Base-by-base conservation (phyloP, 805 yeast genomes). In the Lipomyces yamadae region DNA sequence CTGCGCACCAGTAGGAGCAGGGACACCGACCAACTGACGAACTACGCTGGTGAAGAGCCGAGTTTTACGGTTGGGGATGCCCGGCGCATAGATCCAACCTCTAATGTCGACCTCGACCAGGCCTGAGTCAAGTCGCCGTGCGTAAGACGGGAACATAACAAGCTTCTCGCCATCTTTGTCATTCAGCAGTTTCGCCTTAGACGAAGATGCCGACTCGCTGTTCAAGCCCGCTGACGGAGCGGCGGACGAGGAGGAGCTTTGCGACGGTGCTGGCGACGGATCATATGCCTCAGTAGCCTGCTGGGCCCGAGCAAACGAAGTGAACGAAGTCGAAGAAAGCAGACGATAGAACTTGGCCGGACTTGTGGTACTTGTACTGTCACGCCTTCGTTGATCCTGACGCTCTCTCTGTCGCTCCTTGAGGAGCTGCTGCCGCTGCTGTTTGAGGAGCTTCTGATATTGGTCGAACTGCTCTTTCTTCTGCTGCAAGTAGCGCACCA, bases 1-100 rank as follows among this genome's bases (percentile, higher is more conserved):
- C 57, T 35, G 53, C 32, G 67, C 73, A 2, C 50, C 68, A 2
- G 56, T 63, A 32, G 58, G 58, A 11, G 55, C 58, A 11, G 74
- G 73, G 50, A 72, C 65, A 60, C 86, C 84, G 0, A 87, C 84
- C 60, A 90, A 79, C 76, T 90, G 92, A 67, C 85, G 85, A 2
- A 92, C 91, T 56, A 92, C 77, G 0, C 92, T 83, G 30, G 89
- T 76, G 39, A 93, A 80, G 56, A 93, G 76, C 65, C 88, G 80
- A 76, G 92, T 91, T 73, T 89, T 91, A 54, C 96, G 81, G 37
- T 85, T 83, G 81, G 86, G 84, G 7, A 83, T 80, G 0, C 96
- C 96, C 0, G 92, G 91, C 54, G 90, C 81, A 62, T 74, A 83
- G 34, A 89, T 78, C 84, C 90, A 85, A 5, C 97, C 97, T 56